Base-by-base conservation (phyloP, 805 yeast genomes). In the Yarrowia porcina region DNA sequence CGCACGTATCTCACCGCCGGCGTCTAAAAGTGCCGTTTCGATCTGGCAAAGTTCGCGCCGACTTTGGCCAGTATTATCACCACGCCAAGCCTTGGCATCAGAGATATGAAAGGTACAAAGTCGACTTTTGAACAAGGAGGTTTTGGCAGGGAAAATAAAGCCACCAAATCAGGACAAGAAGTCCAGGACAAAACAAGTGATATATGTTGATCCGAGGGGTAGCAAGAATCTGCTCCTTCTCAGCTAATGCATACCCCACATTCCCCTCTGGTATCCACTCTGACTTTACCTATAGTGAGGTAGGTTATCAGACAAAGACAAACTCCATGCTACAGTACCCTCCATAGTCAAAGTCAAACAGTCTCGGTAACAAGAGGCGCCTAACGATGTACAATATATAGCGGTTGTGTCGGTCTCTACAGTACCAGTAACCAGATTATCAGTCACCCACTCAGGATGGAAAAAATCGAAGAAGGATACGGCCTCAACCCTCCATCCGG, bases 401-500 rank as follows among this genome's bases (percentile, higher is more conserved):
- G 6, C 6, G 12, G 27, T 23, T 39, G 28, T 25, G 44, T 3
- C 11, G 44, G 11, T 4, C 27, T 17, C n/a, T n/a, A n/a, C n/a
- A n/a, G n/a, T n/a, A n/a, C n/a, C n/a, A n/a, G n/a, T n/a, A n/a
- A n/a, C n/a, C n/a, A n/a, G n/a, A n/a, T n/a, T n/a, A n/a, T n/a
- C n/a, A n/a, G n/a, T n/a, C n/a, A n/a, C n/a, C n/a, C n/a, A n/a
- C 17, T 7, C 20, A 13, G 6, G 20, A 45, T 47, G 54, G 54
- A 47, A 20, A 33, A 49, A 21, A 49, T 32, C 28, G 56, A 49
- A 49, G 30, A 32, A 13, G 56, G 56, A 49, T 33, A 21, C 39
- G 39, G 39, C 15, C 39, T 20, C 10, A 32, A 33, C 25, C 35
- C 35, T 17, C 20, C n/a, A 23, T 13, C 33, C 7, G 56, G 39